Evolutionary conservation across 2,329 filamentous ascomycete genomes (phyloP).

Genomic region (Conoideocrella luteorostrata): DNA sequence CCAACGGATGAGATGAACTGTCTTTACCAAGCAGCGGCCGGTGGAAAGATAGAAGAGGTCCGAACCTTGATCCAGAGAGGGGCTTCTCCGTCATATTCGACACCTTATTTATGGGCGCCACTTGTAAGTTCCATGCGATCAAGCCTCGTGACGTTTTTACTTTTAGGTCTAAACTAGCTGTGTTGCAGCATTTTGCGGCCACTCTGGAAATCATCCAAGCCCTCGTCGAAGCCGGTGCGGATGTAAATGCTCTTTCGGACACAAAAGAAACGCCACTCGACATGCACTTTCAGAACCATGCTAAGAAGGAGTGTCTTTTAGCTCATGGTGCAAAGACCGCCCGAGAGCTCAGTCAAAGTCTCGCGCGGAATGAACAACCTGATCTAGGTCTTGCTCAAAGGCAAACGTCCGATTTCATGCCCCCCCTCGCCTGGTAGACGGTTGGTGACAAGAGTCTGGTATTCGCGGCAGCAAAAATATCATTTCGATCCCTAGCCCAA

Average conservation of each 20-base stretch:
- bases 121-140: background rate
- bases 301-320: background rate
- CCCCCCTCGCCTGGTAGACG: no score
- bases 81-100: background rate
- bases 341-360: background rate
- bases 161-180: background rate
- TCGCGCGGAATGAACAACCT: background rate
- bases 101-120: background rate
- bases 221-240: background rate
- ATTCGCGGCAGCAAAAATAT: no score
- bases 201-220: background rate
- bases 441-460: no score
- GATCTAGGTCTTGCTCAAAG: background rate
- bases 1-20: background rate
- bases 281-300: background rate
- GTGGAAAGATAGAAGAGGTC: background rate
- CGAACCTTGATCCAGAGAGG: background rate
- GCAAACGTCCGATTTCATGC: no score
- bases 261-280: no score
- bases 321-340: background rate
- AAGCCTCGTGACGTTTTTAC: background rate
- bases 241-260: background rate
- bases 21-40: background rate
- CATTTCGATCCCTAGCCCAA: no score
- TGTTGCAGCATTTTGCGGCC: background rate